A percentile compares a stretch with the other conserved stretches of the same genome.
Evolutionary conservation across 2,329 filamentous ascomycete species (phyloP).

Genomic region (Pseudogymnoascus verrucosus): DNA sequence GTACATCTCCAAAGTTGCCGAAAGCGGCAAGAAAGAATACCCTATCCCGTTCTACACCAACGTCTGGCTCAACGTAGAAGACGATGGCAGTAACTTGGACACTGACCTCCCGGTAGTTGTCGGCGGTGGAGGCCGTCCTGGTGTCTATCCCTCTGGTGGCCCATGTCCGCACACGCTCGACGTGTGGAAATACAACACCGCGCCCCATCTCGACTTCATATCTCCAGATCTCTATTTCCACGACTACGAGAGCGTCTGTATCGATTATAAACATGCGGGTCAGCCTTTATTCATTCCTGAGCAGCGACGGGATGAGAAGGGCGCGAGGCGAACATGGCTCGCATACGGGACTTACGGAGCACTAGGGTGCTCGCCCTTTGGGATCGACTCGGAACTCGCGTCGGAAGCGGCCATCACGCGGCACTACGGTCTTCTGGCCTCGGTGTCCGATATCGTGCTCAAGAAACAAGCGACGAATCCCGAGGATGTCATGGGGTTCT

Average conservation of each 20-base stretch:
- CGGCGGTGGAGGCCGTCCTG: slow-evolving; percentile 29
- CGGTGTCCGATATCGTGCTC: slow-evolving; percentile 25
- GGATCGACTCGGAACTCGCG: slow-evolving; percentile 28
- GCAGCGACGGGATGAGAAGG: slow-evolving; percentile 41
- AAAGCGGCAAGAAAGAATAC: slow-evolving; percentile 17
- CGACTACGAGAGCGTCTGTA: slow-evolving; percentile 37
- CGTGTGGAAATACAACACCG: slow-evolving; percentile 32
- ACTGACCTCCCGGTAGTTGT: slow-evolving; percentile 27
- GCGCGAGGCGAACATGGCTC: slow-evolving; percentile 35
- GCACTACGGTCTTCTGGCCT: slow-evolving; percentile 24
- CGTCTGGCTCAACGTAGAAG: slow-evolving; percentile 18
- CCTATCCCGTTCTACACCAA: slow-evolving; percentile 19
- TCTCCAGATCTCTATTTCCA: slow-evolving; percentile 42
- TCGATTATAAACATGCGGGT: slow-evolving; percentile 34
- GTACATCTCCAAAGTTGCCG: slow-evolving; percentile 15
- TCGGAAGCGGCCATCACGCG: slow-evolving; percentile 13
- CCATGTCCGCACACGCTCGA: slow-evolving; percentile 30
- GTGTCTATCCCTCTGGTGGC: slow-evolving; percentile 32
- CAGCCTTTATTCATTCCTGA: slow-evolving; percentile 45
- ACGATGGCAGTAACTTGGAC: slow-evolving; percentile 22
- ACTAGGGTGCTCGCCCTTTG: slow-evolving; percentile 34
- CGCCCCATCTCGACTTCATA: slow-evolving; percentile 37
- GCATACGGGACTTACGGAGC: slow-evolving; percentile 34
- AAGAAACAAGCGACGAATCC: slow-evolving; percentile 22
- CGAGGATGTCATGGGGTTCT: slow-evolving; percentile 31